Evolutionary conservation across 2,329 filamentous ascomycete species (phyloP), one percentile per base, ranked within the genome.

Genomic region (Phialophora chinensis): DNA sequence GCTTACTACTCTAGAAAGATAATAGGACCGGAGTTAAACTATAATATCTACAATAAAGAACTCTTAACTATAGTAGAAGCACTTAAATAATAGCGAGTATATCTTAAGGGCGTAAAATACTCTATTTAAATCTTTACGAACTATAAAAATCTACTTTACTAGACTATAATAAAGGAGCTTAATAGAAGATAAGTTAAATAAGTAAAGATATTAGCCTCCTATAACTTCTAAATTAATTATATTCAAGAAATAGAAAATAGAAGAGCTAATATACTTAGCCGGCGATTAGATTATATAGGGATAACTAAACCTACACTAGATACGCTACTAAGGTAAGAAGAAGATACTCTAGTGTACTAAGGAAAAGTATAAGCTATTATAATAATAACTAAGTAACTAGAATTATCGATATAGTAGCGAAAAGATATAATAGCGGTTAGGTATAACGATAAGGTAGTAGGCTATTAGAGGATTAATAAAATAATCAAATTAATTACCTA

Each of bases 101-200:
- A 72, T 42, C 47, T 73, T 6, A 38, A n/a, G n/a, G n/a, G n/a
- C n/a, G n/a, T n/a, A 72, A 58, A 47, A 7, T 47, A 47, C 25
- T 8, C 5, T 8, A 17, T 73, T 20, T 62, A 72, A 27, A 49
- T 73, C 8, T 69, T 66, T 33, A 59, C 25, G 20, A 33, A 72
- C 52, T 65, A 71, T 63, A 67, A 66, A 27, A 72, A 67, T 29
- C 49, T 72, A 52, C 17, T 59, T 20, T 66, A 72, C 54, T 72
- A 63, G 55, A 72, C 55, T 6, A 54, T 12, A 2, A 54, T 8
- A 4, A 54, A 54, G 25, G 7, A 23, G 62, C 55, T 14, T 58
- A 54, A 25, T 44, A 65, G 27, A 62, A 69, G 44, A 60, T 60
- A 57, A 31, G 49, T 52, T 53, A 67, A 63, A 58, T 67, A 33